phyloP scores from a whole-genome alignment of 805 yeast genomes.

The Wickerhamomyces rabaulensis region DNA sequence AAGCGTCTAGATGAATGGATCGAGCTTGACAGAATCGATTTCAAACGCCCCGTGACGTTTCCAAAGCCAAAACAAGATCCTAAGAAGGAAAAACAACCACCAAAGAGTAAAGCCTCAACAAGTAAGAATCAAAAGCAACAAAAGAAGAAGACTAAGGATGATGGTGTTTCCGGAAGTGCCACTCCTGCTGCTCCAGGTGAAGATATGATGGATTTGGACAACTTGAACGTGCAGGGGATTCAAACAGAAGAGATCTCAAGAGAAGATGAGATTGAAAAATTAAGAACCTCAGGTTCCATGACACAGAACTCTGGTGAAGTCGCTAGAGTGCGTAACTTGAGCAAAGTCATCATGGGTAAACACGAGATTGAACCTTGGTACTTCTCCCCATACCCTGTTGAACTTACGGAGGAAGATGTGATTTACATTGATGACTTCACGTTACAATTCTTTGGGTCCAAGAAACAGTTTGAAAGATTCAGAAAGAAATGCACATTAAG shows the following conservation, averaged over 20 bases:
- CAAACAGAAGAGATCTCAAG: slow-evolving; percentile 67
- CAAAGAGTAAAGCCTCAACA: slow-evolving; percentile 23
- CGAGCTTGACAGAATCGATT: slow-evolving; percentile 62
- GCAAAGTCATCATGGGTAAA: slow-evolving; percentile 76
- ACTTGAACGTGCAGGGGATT: slow-evolving; percentile 80
- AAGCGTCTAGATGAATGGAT: slow-evolving; percentile 98
- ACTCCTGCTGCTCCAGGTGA: slow-evolving; percentile 15
- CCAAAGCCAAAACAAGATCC: slow-evolving; percentile 53
- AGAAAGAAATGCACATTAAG: slow-evolving; percentile 80
- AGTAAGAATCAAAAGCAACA: slow-evolving; percentile 24
- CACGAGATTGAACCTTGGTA: slow-evolving; percentile 98
- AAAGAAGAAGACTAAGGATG: slow-evolving; percentile 25
- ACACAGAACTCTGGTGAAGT: slow-evolving; percentile 83
- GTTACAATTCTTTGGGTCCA: slow-evolving; percentile 80
- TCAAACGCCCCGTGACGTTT: slow-evolving; percentile 59
- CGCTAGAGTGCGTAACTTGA: slow-evolving; percentile 82
- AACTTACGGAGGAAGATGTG: slow-evolving; percentile 86
- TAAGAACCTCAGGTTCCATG: slow-evolving; percentile 96
- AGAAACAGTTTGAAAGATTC: slow-evolving; percentile 89
- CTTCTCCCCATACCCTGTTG: slow-evolving; percentile 95
- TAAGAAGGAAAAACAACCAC: slow-evolving; percentile 33
- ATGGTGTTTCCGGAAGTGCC: slow-evolving; percentile 27
- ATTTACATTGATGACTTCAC: slow-evolving; percentile 91
- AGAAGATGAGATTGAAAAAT: slow-evolving; percentile 88
- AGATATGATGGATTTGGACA: slow-evolving; percentile 81